Base-by-base conservation (phyloP, 768 basidiomycete genomes). In the Lactarius tabidus region DNA sequence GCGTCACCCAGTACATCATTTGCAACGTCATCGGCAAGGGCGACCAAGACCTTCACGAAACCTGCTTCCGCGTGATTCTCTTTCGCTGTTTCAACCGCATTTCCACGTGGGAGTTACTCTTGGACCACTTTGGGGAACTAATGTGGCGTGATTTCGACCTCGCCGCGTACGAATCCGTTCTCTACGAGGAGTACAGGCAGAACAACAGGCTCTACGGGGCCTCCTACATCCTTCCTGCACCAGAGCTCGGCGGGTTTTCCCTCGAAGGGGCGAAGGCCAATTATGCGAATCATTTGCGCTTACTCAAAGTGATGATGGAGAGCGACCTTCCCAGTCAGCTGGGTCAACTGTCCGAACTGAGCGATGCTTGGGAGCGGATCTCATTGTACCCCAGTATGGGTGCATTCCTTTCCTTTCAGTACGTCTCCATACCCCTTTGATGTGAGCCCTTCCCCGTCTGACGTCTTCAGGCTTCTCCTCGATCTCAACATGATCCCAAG, bases 41-140 rank as follows among this genome's bases (percentile, higher is more conserved):
- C 43, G 77, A 84, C 2, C 85, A 86, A 69, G 75, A 78, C 35
- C 80, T 82, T 26, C 74, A 75, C 17, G 91, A 93, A 73, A 73
- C 90, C 60, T 81, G 83, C 28, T 93, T 93, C 69, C 87, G 91
- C 53, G 81, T 92, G 62, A 68, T 82, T 64, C 78, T 93, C 45
- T 93, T 89, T 79, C 87, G 86, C 70, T 78, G 77, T 15, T 93
- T 88, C 77, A 89, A 86, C 68, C 85, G 76, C 69, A 85, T 88
- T 52, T 83, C 83, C 63, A 92, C 91, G 10, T 93, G 88, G 84
- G 82, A 89, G 72, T 75, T 81, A 20, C 77, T 93, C 31, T 76
- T 77, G 56, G 62, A 74, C 10, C 72, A 81, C 3, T 77, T 91
- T 28, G 83, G 86, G 18, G 78, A 81, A 17, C 78, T 87, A 57